Conservation (phyloP, 345 rosid species). For the Laguncularia racemosa region DNA sequence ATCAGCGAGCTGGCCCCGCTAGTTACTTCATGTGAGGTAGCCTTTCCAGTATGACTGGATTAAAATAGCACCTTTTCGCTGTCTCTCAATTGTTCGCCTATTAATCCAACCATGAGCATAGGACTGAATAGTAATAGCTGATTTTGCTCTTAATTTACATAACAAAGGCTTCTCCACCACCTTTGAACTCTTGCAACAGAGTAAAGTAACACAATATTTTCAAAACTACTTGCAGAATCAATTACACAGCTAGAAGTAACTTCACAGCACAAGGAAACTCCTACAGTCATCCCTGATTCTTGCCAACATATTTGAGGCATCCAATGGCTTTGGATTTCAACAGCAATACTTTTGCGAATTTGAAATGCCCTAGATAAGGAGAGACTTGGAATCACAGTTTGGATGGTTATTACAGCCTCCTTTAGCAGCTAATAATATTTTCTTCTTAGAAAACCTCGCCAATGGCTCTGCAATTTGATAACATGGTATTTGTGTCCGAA, state of each 20-base stretch:
- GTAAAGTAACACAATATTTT: conserved; percentile 15
- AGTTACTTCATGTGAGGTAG: conserved; percentile 55
- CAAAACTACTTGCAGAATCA: conserved; percentile 14
- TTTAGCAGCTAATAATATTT: too few species aligned
- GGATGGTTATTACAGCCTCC: too few species aligned
- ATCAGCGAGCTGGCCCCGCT: conserved; percentile 47
- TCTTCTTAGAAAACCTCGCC: too few species aligned
- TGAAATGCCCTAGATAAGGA: too few species aligned
- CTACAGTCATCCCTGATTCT: not conserved
- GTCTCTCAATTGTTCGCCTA: conserved; percentile 32
- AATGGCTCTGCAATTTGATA: too few species aligned
- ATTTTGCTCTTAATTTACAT: conserved; percentile 33
- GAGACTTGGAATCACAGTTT: too few species aligned
- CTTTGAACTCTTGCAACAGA: conserved; percentile 67
- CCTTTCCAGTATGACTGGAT: conserved; percentile 95
- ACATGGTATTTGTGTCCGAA: conserved; percentile 17
- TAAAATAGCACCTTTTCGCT: conserved; percentile 35
- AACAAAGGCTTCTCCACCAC: conserved; percentile 65
- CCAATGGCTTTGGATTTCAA: conserved; percentile 33
- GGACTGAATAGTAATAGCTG: conserved; percentile 59
- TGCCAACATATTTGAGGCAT: not conserved
- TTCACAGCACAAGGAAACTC: not conserved
- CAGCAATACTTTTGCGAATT: conserved; percentile 66
- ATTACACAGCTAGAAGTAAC: not conserved
- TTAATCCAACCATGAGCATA: conserved; percentile 48